These are phyloP conservation scores for Patellifolia procumbens DNA, from an alignment of 179 eudicot genomes.

Conservation along the genomic window DNA sequence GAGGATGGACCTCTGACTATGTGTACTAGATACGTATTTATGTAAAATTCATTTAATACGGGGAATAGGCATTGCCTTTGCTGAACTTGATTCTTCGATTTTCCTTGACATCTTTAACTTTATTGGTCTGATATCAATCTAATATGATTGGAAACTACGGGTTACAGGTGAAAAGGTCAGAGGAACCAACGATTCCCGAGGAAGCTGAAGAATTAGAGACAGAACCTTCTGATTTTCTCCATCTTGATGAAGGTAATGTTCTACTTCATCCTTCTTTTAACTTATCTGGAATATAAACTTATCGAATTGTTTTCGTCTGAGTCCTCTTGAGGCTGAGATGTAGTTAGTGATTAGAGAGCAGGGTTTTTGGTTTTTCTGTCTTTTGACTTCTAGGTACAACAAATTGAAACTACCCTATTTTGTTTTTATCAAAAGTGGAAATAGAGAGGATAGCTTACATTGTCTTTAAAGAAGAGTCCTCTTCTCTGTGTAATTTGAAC, in stretches of 20 bases:
- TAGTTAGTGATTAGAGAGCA: too few relatives aligned
- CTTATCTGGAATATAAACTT: not conserved
- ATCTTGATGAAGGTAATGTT: conserved; percentile 53
- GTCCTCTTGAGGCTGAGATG: not conserved
- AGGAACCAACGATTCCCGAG: conserved; percentile 39
- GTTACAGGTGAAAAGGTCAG: conserved; percentile 58
- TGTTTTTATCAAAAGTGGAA: not conserved
- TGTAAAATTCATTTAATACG: too few relatives aligned
- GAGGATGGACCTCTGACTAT: not conserved
- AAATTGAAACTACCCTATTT: not conserved
- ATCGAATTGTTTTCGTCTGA: not conserved
- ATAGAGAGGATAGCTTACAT: not conserved
- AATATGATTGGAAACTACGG: conserved; percentile 3
- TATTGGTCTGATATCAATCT: not conserved
- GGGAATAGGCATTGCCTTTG: not conserved
- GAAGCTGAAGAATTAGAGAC: conserved; percentile 35
- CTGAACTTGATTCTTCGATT: not conserved
- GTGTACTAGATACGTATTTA: not conserved
- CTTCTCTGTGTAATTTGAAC: not conserved
- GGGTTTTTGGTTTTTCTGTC: not conserved
- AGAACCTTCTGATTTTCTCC: conserved; percentile 34
- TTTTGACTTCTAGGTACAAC: not conserved
- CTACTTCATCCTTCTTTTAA: not conserved
- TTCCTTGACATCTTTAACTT: not conserved
- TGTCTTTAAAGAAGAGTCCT: not conserved